Conservation (phyloP, 768 basidiomycete species). For the Tephrocybe rancida region DNA sequence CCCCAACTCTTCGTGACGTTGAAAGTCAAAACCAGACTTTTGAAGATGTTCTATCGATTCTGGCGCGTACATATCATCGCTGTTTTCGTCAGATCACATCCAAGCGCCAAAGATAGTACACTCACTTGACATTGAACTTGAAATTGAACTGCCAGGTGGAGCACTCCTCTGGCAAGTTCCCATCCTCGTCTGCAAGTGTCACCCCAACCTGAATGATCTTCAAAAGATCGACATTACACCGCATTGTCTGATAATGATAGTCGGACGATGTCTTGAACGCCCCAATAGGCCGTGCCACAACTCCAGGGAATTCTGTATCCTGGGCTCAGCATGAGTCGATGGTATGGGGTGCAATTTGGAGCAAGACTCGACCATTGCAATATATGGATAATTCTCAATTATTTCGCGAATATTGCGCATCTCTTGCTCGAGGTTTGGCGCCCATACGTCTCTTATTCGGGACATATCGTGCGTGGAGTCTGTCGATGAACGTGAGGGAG, state of each 20-base stretch:
- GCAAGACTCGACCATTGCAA: constrained; percentile 81
- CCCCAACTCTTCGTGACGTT: constrained; percentile 89
- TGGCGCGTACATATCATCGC: constrained; percentile 99
- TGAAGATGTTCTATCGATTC: constrained; percentile 94
- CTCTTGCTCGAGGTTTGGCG: constrained; percentile 88
- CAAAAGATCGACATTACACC: constrained; percentile 97
- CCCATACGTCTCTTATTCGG: constrained; percentile 95
- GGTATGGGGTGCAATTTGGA: constrained; percentile 18
- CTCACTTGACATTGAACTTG: constrained; percentile 85
- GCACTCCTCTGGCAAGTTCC: constrained; percentile 85
- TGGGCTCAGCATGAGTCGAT: constrained; percentile 37
- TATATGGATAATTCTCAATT: constrained; percentile 90
- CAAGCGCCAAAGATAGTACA: not conserved
- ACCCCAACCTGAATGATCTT: constrained; percentile 98
- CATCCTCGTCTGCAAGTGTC: constrained; percentile 92
- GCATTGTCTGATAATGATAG: constrained; percentile 99
- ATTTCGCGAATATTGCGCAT: constrained; percentile 86
- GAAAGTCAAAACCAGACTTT: constrained; percentile 95
- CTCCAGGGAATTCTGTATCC: constrained; percentile 99
- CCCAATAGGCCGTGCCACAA: constrained; percentile 96
- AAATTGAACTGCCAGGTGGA: constrained; percentile 99
- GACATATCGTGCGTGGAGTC: constrained; percentile 48
- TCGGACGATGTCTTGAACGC: constrained; percentile 96
- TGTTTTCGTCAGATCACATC: constrained; percentile 27
- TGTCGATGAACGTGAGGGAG: constrained; percentile 20